phyloP scores from a whole-genome alignment of 225 moss, liverwort and hornwort species.

The Antitrichia curtipendula region DNA sequence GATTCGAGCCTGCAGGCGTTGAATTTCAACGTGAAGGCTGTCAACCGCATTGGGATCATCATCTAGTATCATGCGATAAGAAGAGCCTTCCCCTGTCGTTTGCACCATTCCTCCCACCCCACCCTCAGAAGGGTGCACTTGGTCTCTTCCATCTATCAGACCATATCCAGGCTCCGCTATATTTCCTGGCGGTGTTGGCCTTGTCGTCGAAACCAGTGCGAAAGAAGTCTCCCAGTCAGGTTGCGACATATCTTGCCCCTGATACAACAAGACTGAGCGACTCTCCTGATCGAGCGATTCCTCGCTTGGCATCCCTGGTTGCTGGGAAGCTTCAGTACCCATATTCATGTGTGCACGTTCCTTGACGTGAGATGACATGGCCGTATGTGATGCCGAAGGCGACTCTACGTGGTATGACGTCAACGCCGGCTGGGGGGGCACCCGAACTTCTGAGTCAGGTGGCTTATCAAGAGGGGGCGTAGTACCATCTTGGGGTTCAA shows the following conservation, averaged over 20 bases:
- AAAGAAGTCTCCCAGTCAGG: slow-evolving; percentile 94
- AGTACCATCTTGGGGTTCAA: neutral
- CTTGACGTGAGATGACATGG: neutral
- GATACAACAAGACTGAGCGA: slow-evolving; percentile 26
- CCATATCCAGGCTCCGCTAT: slow-evolving; percentile 27
- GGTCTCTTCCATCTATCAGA: slow-evolving; percentile 7
- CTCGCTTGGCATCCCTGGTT: neutral
- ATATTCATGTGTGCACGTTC: neutral
- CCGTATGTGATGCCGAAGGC: neutral
- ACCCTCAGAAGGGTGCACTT: neutral
- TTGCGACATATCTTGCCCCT: slow-evolving; percentile 42
- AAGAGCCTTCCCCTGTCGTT: slow-evolving; percentile 51
- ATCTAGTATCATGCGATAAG: slow-evolving; percentile 56
- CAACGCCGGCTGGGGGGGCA: neutral
- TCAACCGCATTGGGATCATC: slow-evolving; percentile 78
- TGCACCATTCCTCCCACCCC: slow-evolving; percentile 23
- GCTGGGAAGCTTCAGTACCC: neutral
- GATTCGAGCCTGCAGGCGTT: slow-evolving; percentile 79
- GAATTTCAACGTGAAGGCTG: slow-evolving; percentile 84
- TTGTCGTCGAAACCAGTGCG: slow-evolving; percentile 76
- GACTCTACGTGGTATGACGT: neutral
- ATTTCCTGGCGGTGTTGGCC: slow-evolving; percentile 49
- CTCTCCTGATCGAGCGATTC: slow-evolving; percentile 36
- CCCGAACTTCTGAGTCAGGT: neutral
- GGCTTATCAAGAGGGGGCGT: neutral